Evolutionary conservation across 2,329 filamentous ascomycete genomes (phyloP).

Genomic region (Hymenoscyphus albidus): DNA sequence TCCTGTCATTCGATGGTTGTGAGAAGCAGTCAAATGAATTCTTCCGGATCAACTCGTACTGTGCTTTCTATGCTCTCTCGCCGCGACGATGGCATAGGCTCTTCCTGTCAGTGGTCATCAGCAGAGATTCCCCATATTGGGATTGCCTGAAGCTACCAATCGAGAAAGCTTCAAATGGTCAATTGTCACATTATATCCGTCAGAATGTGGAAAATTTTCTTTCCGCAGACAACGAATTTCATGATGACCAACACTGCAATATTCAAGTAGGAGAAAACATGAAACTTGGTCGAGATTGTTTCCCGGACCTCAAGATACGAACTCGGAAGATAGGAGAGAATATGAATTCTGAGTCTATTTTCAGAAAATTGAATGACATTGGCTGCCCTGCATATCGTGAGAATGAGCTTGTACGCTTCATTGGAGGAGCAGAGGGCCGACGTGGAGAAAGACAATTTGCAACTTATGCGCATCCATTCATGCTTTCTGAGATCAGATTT

Average conservation of each 20-base stretch:
- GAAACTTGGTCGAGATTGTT: neutral
- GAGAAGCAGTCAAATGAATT: neutral
- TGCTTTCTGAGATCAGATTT: neutral
- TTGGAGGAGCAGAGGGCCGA: neutral
- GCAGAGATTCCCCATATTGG: neutral
- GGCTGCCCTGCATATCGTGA: neutral
- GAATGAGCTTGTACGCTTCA: neutral
- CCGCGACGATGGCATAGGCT: neutral
- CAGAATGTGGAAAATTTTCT: neutral
- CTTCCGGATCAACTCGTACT: neutral
- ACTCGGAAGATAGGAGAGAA: neutral
- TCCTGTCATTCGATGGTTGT: neutral
- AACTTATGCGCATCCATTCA: neutral
- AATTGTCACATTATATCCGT: neutral
- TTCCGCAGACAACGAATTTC: neutral
- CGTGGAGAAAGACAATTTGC: neutral
- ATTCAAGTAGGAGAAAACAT: neutral
- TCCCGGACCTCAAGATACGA: neutral
- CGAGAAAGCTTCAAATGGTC: neutral
- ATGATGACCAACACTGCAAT: neutral
- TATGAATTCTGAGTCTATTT: neutral
- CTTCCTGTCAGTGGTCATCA: neutral
- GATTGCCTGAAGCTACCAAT: neutral
- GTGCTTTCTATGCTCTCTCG: neutral
- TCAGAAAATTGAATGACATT: neutral